These are phyloP conservation scores for Asclepias syriaca DNA, from an alignment of 257 asterid genomes.

Conservation along the genomic window DNA sequence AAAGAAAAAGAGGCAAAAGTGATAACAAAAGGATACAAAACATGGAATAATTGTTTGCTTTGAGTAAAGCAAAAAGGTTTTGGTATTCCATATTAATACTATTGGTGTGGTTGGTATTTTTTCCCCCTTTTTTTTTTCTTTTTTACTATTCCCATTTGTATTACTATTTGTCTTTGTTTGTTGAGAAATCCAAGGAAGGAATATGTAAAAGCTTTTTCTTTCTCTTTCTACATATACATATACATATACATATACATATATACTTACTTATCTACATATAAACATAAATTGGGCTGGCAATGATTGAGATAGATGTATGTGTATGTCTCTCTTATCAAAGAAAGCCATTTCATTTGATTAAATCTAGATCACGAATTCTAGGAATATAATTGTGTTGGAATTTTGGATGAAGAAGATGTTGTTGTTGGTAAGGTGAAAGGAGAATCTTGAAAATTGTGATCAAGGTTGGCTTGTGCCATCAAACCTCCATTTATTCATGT, in stretches of 20 bases:
- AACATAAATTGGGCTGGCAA: conserved; percentile 34
- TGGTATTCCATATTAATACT: neutral
- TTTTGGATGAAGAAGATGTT: too few relatives aligned
- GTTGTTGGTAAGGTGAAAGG: neutral
- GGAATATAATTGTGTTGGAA: too few relatives aligned
- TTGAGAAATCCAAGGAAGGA: neutral
- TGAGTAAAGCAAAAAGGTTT: conserved; percentile 5
- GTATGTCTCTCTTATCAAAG: conserved; percentile 21
- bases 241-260: too few relatives aligned
- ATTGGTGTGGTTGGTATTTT: neutral
- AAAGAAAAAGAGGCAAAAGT: too few relatives aligned
- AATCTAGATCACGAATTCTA: too few relatives aligned
- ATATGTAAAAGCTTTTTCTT: neutral
- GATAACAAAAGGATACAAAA: neutral
- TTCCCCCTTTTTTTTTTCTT: neutral
- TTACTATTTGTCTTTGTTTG: neutral
- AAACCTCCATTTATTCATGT: conserved; percentile 35
- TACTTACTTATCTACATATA: too few relatives aligned
- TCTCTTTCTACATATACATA: neutral
- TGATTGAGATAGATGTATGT: conserved; percentile 44
- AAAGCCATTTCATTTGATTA: too few relatives aligned
- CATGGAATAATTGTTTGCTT: conserved; percentile 7
- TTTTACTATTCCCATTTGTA: neutral
- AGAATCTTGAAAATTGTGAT: conserved; percentile 48
- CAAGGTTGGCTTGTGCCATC: conserved; percentile 24